Evolutionary conservation across 1,139 yeast species (phyloP), one percentile per base, ranked within the genome.

Genomic region (Lodderomyces margitis): DNA sequence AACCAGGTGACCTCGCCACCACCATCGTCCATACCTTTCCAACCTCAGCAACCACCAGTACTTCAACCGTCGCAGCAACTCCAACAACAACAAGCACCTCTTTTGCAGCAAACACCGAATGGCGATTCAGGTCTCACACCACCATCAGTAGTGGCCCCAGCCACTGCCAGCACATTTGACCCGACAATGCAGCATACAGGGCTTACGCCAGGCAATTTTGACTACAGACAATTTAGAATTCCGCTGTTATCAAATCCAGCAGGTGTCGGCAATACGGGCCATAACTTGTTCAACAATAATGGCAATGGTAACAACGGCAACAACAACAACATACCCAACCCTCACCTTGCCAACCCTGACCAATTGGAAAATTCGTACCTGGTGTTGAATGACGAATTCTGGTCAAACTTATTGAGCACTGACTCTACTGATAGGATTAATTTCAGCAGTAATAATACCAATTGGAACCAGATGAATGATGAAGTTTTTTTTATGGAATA

Each of bases 381-480:
- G 32, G 32, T 28, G 11, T 28, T 70, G 14, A 68, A 69, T 37
- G 76, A 70, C 47, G 76, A 70, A 44, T 70, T 70, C 46, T 70
- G 76, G 76, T 58, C 68, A 7, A 71, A 70, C 45, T 58, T 70
- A 35, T 55, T 70, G 34, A 63, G 67, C 43, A 57, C 70, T 1
- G 66, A 58, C 37, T 51, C 67, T 8, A 24, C 47, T 20, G 68
- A 70, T 50, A 58, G 61, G 42, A 57, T 69, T 37, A 64, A 68
- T 46, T 66, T 70, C 40, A 58, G 68, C n/a, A 64, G 55, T 44
- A 59, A 53, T 39, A 52, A 52, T 34, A 46, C 48, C 11, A 41
- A 51, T 30, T 42, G 40, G 8, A 43, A 50, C 14, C 52, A 46
- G 25, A 24, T 46, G 9, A 48, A 56, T 33, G 68, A 59, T 35